Conservation (phyloP, 768 basidiomycete species). For the Russula virescens region DNA sequence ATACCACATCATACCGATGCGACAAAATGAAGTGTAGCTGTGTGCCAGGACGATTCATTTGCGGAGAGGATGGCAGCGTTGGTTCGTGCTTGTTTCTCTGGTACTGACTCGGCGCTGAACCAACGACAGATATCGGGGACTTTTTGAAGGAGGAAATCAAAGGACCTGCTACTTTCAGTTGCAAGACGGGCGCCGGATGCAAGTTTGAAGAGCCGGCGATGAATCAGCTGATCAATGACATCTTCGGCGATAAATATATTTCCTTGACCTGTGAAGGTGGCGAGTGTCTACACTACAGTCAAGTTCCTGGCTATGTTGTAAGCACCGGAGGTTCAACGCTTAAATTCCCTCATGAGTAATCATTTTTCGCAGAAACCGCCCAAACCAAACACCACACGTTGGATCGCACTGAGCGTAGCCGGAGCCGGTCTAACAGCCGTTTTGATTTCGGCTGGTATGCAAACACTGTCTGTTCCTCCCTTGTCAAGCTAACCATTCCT, state of each 20-base stretch:
- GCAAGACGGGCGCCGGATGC: slow-evolving; percentile 66
- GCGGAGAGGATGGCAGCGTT: slow-evolving; percentile 91
- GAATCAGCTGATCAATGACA: slow-evolving; percentile 89
- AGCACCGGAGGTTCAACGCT: slow-evolving; percentile 23
- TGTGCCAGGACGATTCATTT: slow-evolving; percentile 90
- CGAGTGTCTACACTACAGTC: slow-evolving; percentile 89
- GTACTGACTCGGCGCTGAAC: not conserved
- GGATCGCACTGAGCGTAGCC: slow-evolving; percentile 81
- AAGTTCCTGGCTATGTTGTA: slow-evolving; percentile 90
- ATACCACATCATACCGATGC: slow-evolving; percentile 75
- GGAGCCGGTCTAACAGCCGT: slow-evolving; percentile 73
- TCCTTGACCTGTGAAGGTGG: slow-evolving; percentile 82
- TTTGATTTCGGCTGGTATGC: slow-evolving; percentile 54
- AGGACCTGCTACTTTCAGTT: slow-evolving; percentile 86
- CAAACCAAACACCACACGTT: slow-evolving; percentile 75
- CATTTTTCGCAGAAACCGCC: slow-evolving; percentile 50
- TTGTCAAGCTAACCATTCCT: slow-evolving; percentile 16
- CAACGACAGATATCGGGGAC: slow-evolving; percentile 75
- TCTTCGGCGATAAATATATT: slow-evolving; percentile 91
- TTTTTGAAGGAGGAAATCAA: slow-evolving; percentile 86
- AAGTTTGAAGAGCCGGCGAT: slow-evolving; percentile 94
- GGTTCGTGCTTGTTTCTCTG: slow-evolving; percentile 47
- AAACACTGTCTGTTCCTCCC: not conserved
- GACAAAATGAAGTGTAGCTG: slow-evolving; percentile 84
- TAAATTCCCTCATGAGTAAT: not conserved